Evolutionary conservation across 805 yeast genomes (phyloP).

Genomic region (Blastobotrys terrestris): DNA sequence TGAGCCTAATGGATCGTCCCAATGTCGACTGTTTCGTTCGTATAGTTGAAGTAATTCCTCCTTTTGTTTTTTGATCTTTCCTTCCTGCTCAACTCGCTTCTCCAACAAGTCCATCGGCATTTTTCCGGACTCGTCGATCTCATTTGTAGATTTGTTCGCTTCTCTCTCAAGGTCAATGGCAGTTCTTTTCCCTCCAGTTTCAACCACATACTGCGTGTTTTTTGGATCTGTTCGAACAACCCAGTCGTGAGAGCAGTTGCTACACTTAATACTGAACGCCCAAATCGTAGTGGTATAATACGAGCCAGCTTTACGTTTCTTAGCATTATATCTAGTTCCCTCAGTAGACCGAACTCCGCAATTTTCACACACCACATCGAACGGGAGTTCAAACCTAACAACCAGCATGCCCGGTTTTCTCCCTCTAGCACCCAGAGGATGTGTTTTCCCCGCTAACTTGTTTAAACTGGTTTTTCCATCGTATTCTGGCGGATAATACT

Average conservation of each 20-base stretch:
- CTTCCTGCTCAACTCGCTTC: slow-evolving; percentile 14
- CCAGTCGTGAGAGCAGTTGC: slow-evolving; percentile 21
- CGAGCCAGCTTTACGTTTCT: slow-evolving; percentile 25
- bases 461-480: slow-evolving; percentile 27
- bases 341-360: slow-evolving; percentile 24
- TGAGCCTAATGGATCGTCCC: slow-evolving; percentile 23
- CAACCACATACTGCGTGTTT: slow-evolving; percentile 24
- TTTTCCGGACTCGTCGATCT: slow-evolving; percentile 2
- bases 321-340: slow-evolving; percentile 31
- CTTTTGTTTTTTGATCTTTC: slow-evolving; percentile 6
- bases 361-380: slow-evolving; percentile 22
- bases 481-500: slow-evolving; percentile 32
- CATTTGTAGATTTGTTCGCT: slow-evolving; percentile 1
- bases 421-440: slow-evolving; percentile 25
- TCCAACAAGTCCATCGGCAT: slow-evolving; percentile 1
- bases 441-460: slow-evolving; percentile 24
- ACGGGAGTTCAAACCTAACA: slow-evolving; percentile 31
- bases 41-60: slow-evolving; percentile 16
- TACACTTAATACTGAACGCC: slow-evolving; percentile 27
- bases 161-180: slow-evolving; percentile 7
- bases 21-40: slow-evolving; percentile 15
- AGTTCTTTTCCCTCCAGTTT: slow-evolving; percentile 3
- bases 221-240: slow-evolving; percentile 30
- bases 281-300: slow-evolving; percentile 28
- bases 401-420: slow-evolving; percentile 23